Conservation (phyloP, 2,329 filamentous ascomycete genomes). For the Pseudogymnoascus sp. region DNA sequence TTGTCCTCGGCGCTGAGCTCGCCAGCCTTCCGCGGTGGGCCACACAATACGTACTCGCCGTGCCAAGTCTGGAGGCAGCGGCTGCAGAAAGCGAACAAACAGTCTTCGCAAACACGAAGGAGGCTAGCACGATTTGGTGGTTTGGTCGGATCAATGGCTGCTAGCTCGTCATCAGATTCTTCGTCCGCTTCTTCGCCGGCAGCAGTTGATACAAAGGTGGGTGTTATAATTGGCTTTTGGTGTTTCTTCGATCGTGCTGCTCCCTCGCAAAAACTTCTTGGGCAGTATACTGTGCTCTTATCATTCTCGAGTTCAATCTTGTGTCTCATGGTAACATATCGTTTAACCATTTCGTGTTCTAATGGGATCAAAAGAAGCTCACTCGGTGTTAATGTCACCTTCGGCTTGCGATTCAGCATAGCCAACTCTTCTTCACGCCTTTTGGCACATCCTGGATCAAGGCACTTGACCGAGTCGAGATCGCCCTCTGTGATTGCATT, state of each 20-base stretch:
- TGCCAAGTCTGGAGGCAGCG: constrained; percentile 76
- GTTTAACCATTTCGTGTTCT: constrained; percentile 63
- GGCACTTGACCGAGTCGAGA: constrained; percentile 69
- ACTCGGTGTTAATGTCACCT: constrained; percentile 67
- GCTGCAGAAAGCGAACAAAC: constrained; percentile 78
- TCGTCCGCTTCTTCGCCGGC: constrained; percentile 40
- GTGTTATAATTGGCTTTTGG: constrained; percentile 60
- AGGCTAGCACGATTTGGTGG: constrained; percentile 45
- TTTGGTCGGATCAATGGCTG: constrained; percentile 15
- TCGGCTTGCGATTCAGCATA: constrained; percentile 46
- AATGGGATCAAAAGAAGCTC: constrained; percentile 75
- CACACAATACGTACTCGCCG: constrained; percentile 68
- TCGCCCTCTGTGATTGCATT: constrained; percentile 81
- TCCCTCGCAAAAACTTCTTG: constrained; percentile 84
- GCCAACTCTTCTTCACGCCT: constrained; percentile 34
- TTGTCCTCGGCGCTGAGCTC: constrained; percentile 80
- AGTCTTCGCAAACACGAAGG: constrained; percentile 81
- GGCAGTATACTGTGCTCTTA: constrained; percentile 87
- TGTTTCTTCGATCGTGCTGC: constrained; percentile 71
- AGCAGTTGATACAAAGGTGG: constrained; percentile 51
- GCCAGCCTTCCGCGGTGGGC: constrained; percentile 54
- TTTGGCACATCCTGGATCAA: constrained; percentile 71
- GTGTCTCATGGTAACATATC: constrained; percentile 84
- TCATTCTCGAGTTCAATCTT: constrained; percentile 89
- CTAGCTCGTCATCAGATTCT: constrained; percentile 20